Evolutionary conservation across 2,329 filamentous ascomycete genomes (phyloP), one percentile per base, ranked within the genome.

Genomic region (Claviceps spartinae): DNA sequence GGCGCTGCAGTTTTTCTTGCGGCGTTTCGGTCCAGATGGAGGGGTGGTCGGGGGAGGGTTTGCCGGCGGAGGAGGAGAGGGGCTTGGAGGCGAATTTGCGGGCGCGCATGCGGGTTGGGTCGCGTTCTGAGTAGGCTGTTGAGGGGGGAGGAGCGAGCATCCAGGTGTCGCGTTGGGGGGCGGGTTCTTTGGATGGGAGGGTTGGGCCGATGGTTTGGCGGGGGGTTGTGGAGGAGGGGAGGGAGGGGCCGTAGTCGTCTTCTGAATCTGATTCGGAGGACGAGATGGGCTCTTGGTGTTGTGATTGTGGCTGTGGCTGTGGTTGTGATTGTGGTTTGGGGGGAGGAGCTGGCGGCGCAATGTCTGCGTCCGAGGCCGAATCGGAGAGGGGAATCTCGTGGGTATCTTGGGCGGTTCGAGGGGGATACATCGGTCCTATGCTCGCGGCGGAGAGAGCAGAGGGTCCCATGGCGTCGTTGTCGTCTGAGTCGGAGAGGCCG

Each of bases 1-100:
- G 69, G 41, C 88, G 77, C 66, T 85, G 83, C 53, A 86, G 80
- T 66, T 94, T 95, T 68, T 96, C 79, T 64, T 91, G 86, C 0
- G 88, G 86, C 8, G 88, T 95, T 67, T 97, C 91, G 0, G 88
- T 90, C 91, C 91, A 97, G 44, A 91, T 81, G 22, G 80, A 81
- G 62, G 79, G 77, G 46, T 88, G 75, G 4, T 64, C 67, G 9
- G 61, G 55, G 9, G 58, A 59, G 9, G 60, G 55, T 0, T 59
- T 51, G 1, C 64, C 60, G 4, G 26, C 45, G 9, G 45, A 20
- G 45, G n/a, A n/a, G 41, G 64, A 63, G 2, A 24, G 20, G 14
- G 69, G 70, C 4, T 78, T 77, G 40, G 85, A 85, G 49, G 88
- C 82, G 72, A 96, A 97, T 58, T 87, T 89, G 55, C 88, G 83